Evolutionary conservation across 257 asterid species (phyloP), one percentile per base, ranked within the genome.

Genomic region (Eustoma russellianum): DNA sequence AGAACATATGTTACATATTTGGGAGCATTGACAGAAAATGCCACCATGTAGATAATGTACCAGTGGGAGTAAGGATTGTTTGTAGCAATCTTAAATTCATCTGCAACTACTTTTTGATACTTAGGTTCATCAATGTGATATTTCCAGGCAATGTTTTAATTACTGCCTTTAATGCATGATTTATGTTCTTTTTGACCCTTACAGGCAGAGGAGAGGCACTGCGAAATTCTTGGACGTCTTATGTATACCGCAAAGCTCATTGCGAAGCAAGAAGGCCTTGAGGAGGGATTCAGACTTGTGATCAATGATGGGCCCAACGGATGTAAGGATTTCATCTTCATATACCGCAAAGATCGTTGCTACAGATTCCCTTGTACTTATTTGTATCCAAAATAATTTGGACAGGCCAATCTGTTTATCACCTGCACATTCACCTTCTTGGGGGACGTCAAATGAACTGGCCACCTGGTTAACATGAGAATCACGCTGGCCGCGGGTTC

Each of bases 381-480:
- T n/a, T n/a, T n/a, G n/a, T n/a, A n/a, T n/a, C n/a, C n/a, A n/a
- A n/a, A 17, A 17, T 47, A 41, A 24, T 15, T 56, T 2, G 54
- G 56, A 75, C 79, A 89, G 97, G 90, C 50, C 96, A 86, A 80
- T 79, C 98, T 19, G 95, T 90, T 19, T 82, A 83, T 62, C 98
- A 86, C 69, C 79, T 90, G 74, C 98, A 90, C 70, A 17, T 90
- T 63, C 98, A 90, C 72, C 86, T 90, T 65, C 75, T 90, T 0
- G 98, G 96, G 17, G 96, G 95, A 64, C 93, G 96, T 13, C 92
- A 90, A 67, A 67, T 90, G 96, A 90, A 86, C 81, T 90, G 98
- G 96, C 96, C 98, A 9, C 96, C 96, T 10, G 96, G 98, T 62
- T 83, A 86, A 79, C 17, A 55, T 16, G 43, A 13, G 17, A 2